Percentiles rank a stretch among this genome's conserved stretches.
These are phyloP conservation scores for Rosa multiflora DNA, from an alignment of 306 rosid genomes.

Conservation along the genomic window DNA sequence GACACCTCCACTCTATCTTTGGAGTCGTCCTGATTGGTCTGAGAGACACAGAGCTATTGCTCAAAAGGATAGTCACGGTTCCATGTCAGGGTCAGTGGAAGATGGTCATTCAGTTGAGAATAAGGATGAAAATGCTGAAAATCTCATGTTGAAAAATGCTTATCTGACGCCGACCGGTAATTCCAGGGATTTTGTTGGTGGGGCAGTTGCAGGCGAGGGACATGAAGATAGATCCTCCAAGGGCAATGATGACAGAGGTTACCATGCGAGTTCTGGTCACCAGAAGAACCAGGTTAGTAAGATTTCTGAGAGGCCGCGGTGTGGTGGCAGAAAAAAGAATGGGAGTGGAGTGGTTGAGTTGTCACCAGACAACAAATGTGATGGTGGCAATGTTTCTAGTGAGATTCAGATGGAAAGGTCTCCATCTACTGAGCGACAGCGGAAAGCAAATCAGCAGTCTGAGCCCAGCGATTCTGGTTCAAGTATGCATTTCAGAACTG, in stretches of 20 bases:
- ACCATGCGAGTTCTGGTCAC: constrained; percentile 29
- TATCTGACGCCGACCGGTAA: constrained; percentile 22
- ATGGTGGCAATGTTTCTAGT: constrained; percentile 17
- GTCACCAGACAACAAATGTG: constrained; percentile 29
- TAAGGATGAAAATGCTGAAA: constrained; percentile 23
- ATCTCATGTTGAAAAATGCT: constrained; percentile 29
- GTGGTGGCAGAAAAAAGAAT: constrained; percentile 21
- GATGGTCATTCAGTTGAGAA: constrained; percentile 21
- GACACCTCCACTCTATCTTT: constrained; percentile 74
- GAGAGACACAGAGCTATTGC: constrained; percentile 58
- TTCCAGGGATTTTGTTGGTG: constrained; percentile 27
- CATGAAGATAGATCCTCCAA: constrained; percentile 13
- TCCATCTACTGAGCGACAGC: constrained; percentile 23
- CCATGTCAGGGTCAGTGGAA: constrained; percentile 13
- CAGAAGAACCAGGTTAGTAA: constrained; percentile 26
- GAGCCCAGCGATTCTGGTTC: constrained; percentile 27
- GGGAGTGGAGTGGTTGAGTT: constrained; percentile 23
- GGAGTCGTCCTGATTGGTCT: constrained; percentile 73
- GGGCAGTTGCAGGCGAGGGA: constrained; percentile 16
- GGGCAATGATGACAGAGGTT: constrained; percentile 32
- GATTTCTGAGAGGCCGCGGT: constrained; percentile 38
- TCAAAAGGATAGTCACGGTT: constrained; percentile 48
- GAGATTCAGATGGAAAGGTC: constrained; percentile 27
- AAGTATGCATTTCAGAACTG: constrained; percentile 15
- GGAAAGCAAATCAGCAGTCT: constrained; percentile 20